phyloP scores from a whole-genome alignment of 352 stramenopile genomes.

The Globisporangium radiosum region DNA sequence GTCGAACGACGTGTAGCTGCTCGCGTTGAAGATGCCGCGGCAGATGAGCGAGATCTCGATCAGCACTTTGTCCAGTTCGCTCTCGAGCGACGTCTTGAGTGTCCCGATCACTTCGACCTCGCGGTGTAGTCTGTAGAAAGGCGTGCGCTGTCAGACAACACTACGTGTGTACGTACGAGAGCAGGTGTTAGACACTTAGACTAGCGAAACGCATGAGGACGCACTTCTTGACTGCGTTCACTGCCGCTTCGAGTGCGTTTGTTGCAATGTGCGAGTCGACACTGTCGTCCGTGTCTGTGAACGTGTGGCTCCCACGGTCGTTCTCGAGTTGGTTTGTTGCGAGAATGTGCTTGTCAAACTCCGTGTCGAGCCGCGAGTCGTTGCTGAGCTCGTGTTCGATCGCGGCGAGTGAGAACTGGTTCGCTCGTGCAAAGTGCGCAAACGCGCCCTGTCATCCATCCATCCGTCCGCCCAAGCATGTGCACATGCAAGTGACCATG shows the following conservation, averaged over 20 bases:
- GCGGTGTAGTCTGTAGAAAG: slow-evolving; percentile 41
- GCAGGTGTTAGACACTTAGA: not conserved
- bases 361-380: slow-evolving; percentile 46
- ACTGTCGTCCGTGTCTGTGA: slow-evolving; percentile 10
- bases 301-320: slow-evolving; percentile 17
- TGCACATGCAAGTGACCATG: not conserved
- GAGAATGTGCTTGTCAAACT: slow-evolving; percentile 52
- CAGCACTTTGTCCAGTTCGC: slow-evolving; percentile 57
- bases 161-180: too few relatives aligned
- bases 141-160: not conserved
- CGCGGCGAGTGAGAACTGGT: slow-evolving; percentile 60
- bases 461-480: too few relatives aligned
- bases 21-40: slow-evolving; percentile 62
- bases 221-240: slow-evolving; percentile 66
- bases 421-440: slow-evolving; percentile 49
- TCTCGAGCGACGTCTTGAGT: slow-evolving; percentile 62
- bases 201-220: slow-evolving; percentile 6
- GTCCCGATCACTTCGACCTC: slow-evolving; percentile 73
- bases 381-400: slow-evolving; percentile 71
- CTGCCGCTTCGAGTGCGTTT: slow-evolving; percentile 48
- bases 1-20: slow-evolving; percentile 70
- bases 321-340: slow-evolving; percentile 21
- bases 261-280: not conserved
- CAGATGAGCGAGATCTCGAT: slow-evolving; percentile 64
- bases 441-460: slow-evolving; percentile 32